phyloP scores from a whole-genome alignment of 208 protist species.

The Crithidia bombi region DNA sequence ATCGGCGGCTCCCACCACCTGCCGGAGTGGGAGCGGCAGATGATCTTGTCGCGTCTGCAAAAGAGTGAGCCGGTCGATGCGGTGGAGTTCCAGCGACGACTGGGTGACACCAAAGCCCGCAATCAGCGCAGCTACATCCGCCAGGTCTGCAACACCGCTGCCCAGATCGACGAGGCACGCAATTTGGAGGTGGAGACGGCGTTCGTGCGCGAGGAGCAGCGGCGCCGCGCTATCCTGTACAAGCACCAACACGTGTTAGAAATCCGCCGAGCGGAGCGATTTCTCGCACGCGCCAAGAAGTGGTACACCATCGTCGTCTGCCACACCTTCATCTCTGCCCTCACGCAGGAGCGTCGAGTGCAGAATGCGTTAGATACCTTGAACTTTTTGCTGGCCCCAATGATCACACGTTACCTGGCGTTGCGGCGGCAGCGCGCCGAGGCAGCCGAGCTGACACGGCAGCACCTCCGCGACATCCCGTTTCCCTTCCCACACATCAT shows the following conservation, averaged over 20 bases:
- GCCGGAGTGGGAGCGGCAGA: constrained; percentile 68
- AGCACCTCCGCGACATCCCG: constrained; percentile 73
- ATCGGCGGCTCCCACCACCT: constrained; percentile 30
- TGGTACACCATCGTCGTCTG: constrained; percentile 84
- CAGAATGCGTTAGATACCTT: constrained; percentile 81
- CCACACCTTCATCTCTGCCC: constrained; percentile 84
- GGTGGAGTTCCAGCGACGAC: constrained; percentile 61
- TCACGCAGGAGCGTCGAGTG: constrained; percentile 77
- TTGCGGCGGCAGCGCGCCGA: constrained; percentile 45
- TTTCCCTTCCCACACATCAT: constrained; percentile 81
- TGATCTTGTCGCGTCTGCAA: constrained; percentile 57
- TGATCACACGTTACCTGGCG: constrained; percentile 60
- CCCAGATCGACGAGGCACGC: constrained; percentile 21
- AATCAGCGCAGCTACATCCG: constrained; percentile 56
- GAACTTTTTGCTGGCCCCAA: constrained; percentile 62
- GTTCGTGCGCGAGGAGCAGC: constrained; percentile 42
- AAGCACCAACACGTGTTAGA: constrained; percentile 64
- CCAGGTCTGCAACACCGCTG: constrained; percentile 33
- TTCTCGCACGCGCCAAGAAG: constrained; percentile 47
- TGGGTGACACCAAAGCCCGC: constrained; percentile 36
- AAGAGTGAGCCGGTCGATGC: constrained; percentile 38
- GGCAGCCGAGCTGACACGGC: constrained; percentile 44
- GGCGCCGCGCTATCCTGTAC: constrained; percentile 60
- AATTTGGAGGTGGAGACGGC: constrained; percentile 16
- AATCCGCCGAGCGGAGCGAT: constrained; percentile 58